A percentile compares a stretch with the other conserved stretches of the same genome.
These are phyloP conservation scores for Botrytis aclada DNA, from an alignment of 2,329 filamentous ascomycete genomes.

Conservation along the genomic window DNA sequence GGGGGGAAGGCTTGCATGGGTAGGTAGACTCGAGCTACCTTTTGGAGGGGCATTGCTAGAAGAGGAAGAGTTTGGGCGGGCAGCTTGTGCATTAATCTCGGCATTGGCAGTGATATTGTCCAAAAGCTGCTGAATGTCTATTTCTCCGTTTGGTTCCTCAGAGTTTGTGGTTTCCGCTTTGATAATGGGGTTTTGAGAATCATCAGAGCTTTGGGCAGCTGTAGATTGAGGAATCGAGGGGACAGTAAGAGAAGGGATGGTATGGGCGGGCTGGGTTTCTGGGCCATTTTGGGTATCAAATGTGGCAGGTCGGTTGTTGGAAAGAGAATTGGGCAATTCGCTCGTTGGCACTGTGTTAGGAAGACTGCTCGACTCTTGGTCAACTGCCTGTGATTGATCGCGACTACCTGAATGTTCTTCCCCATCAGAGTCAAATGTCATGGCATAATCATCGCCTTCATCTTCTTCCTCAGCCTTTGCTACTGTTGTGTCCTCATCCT, in stretches of 20 bases:
- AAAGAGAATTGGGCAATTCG: slow-evolving; percentile 24
- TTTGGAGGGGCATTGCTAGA: slow-evolving; percentile 30
- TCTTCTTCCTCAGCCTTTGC: slow-evolving; percentile 29
- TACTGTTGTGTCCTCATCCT: slow-evolving; percentile 28
- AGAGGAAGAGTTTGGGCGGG: slow-evolving; percentile 26
- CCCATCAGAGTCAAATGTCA: slow-evolving; percentile 40
- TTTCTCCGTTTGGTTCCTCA: slow-evolving; percentile 35
- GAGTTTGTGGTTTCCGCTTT: slow-evolving; percentile 26
- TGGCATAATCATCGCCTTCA: slow-evolving; percentile 39
- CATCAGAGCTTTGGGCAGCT: slow-evolving; percentile 24
- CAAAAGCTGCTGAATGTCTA: slow-evolving; percentile 40
- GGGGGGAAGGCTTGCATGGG: slow-evolving; percentile 39
- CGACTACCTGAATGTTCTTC: slow-evolving; percentile 37
- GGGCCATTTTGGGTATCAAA: slow-evolving; percentile 24
- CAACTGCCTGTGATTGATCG: slow-evolving; percentile 36
- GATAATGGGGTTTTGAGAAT: slow-evolving; percentile 22
- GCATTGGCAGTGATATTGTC: slow-evolving; percentile 41
- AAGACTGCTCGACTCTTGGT: slow-evolving; percentile 31
- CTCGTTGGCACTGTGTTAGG: slow-evolving; percentile 30
- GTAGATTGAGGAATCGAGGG: slow-evolving; percentile 24
- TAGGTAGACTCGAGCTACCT: slow-evolving; percentile 31
- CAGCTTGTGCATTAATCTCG: slow-evolving; percentile 35
- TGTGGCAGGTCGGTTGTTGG: slow-evolving; percentile 25
- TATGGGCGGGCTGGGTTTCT: slow-evolving; percentile 28
- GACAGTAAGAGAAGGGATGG: slow-evolving; percentile 26